Evolutionary conservation across 192 early-diverging fungal species (phyloP).

Genomic region (Umbelopsis sp.): DNA sequence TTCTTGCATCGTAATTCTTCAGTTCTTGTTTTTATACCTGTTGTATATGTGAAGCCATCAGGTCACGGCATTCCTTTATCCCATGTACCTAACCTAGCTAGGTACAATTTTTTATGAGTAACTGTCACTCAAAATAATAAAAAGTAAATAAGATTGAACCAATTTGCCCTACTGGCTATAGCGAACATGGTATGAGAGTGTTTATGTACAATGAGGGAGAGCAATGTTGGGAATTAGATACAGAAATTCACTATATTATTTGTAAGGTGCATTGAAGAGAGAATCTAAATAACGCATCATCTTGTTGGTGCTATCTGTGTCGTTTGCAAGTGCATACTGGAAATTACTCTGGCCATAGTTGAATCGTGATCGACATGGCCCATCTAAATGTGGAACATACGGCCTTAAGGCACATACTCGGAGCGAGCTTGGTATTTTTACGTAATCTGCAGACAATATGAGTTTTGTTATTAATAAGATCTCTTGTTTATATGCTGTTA

Average conservation of each 20-base stretch:
- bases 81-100: not conserved
- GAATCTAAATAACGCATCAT: not conserved
- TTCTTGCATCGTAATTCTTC: too few relatives aligned
- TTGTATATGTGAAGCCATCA: too few relatives aligned
- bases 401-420: not conserved
- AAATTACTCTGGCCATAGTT: not conserved
- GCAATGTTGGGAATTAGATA: too few relatives aligned
- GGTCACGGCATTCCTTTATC: not conserved
- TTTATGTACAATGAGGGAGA: too few relatives aligned
- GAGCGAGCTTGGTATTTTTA: not conserved
- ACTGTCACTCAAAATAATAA: too few relatives aligned
- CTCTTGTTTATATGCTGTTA: not conserved
- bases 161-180: too few relatives aligned
- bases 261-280: not conserved
- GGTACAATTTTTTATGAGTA: too few relatives aligned
- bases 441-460: not conserved
- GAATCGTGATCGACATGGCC: not conserved
- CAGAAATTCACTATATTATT: not conserved
- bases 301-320: not conserved
- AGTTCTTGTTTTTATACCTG: not conserved
- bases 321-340: not conserved
- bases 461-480: not conserved
- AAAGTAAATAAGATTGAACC: too few relatives aligned
- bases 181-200: too few relatives aligned
- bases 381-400: not conserved